These are phyloP conservation scores for Botrytis sinoallii DNA, from an alignment of 2,329 filamentous ascomycete genomes.

Conservation along the genomic window DNA sequence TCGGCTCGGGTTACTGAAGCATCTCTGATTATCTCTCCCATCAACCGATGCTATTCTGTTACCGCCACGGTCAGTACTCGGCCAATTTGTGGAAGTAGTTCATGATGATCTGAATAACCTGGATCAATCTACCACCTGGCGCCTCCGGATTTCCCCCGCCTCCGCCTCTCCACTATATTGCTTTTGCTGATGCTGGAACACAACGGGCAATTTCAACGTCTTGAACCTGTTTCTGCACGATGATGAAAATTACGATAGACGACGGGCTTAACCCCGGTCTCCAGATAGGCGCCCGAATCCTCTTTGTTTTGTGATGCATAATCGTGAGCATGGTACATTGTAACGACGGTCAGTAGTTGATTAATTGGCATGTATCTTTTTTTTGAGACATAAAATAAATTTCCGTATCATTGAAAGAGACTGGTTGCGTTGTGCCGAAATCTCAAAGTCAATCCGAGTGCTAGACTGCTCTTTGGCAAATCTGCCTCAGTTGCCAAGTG, in stretches of 20 bases:
- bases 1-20: neutral
- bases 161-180: neutral
- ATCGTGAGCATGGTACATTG: neutral
- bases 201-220: neutral
- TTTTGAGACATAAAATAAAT: neutral
- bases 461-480: neutral
- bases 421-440: neutral
- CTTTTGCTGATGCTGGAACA: neutral
- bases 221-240: slow-evolving; percentile 7
- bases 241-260: neutral
- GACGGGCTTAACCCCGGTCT: neutral
- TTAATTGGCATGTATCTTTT: neutral
- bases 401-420: neutral
- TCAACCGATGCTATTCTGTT: neutral
- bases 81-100: neutral
- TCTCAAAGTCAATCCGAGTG: neutral
- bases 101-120: neutral
- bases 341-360: neutral
- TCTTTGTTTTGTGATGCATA: too few species aligned
- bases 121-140: neutral
- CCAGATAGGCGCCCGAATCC: neutral
- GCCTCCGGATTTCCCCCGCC: neutral
- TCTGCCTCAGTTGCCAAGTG: neutral
- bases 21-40: neutral
- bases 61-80: neutral